Evolutionary conservation across 805 yeast species (phyloP).

Genomic region (Ogataea methylovora): DNA sequence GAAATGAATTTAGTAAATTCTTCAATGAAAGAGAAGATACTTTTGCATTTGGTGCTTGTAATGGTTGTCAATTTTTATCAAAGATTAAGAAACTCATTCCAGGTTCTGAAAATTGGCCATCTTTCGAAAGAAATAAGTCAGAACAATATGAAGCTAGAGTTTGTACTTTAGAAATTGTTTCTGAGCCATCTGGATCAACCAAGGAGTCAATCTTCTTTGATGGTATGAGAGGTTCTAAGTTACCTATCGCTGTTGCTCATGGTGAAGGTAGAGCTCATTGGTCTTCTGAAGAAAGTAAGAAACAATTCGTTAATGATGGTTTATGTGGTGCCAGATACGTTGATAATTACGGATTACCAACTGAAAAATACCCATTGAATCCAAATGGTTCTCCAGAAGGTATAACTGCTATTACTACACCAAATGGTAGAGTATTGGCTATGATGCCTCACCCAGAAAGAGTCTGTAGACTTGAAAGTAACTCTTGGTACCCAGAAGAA

Average conservation of each 20-base stretch:
- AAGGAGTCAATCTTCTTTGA: slow-evolving; percentile 58
- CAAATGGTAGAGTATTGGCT: slow-evolving; percentile 92
- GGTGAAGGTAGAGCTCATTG: slow-evolving; percentile 95
- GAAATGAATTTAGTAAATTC: slow-evolving; percentile 69
- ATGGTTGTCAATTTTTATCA: slow-evolving; percentile 95
- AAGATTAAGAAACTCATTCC: slow-evolving; percentile 83
- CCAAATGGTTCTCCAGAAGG: slow-evolving; percentile 96
- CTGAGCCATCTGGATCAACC: slow-evolving; percentile 31
- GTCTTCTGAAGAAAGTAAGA: slow-evolving; percentile 33
- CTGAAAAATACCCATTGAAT: slow-evolving; percentile 84
- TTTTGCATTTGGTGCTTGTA: slow-evolving; percentile 96
- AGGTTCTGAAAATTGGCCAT: slow-evolving; percentile 93
- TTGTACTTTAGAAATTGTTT: slow-evolving; percentile 71
- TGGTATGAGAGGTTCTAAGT: slow-evolving; percentile 86
- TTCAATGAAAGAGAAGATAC: slow-evolving; percentile 86
- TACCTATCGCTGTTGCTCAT: slow-evolving; percentile 97
- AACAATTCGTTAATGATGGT: slow-evolving; percentile 41
- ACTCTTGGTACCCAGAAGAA: slow-evolving; percentile 82
- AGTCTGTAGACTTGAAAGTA: slow-evolving; percentile 77
- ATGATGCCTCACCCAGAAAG: slow-evolving; percentile 99
- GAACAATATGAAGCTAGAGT: slow-evolving; percentile 98
- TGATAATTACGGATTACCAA: slow-evolving; percentile 82
- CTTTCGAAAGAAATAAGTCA: slow-evolving; percentile 81
- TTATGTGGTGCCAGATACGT: slow-evolving; percentile 71
- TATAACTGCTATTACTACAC: slow-evolving; percentile 84